phyloP scores from a whole-genome alignment of 1,284 basidiomycete genomes.

The Puccinia coronata region DNA sequence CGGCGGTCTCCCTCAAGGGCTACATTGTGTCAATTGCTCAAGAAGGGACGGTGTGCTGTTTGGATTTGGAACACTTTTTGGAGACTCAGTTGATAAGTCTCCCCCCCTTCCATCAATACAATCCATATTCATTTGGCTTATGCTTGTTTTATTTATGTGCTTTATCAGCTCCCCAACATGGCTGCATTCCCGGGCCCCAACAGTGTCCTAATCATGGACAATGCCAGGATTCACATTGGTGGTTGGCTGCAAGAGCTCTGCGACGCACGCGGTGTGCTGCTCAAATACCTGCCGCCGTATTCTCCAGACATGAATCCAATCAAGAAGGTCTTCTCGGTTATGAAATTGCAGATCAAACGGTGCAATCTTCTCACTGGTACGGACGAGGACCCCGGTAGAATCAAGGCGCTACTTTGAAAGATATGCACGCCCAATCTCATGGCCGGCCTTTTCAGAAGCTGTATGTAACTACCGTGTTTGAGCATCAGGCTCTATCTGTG shows the following conservation, averaged over 20 bases:
- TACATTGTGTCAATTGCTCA: not conserved
- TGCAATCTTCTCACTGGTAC: not conserved
- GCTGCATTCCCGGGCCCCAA: not conserved
- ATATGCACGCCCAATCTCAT: not conserved
- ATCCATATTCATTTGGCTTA: too few species aligned
- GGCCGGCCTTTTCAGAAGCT: not conserved
- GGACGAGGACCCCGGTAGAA: not conserved
- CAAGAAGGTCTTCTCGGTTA: not conserved
- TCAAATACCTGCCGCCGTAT: constrained; percentile 1
- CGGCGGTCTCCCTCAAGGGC: not conserved
- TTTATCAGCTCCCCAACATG: constrained; percentile 18
- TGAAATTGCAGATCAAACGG: not conserved
- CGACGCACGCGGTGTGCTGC: not conserved
- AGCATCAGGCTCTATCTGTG: not conserved
- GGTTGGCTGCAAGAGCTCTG: not conserved
- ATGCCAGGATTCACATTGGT: not conserved
- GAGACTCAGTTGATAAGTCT: not conserved
- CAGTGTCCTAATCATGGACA: constrained; percentile 8
- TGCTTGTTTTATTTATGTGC: not conserved
- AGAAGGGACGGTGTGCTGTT: not conserved
- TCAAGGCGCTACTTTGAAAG: not conserved
- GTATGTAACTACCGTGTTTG: not conserved
- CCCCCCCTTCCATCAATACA: too few species aligned
- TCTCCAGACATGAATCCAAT: constrained; percentile 24
- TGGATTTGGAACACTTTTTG: not conserved